These are phyloP conservation scores for Trichomonas vaginalis DNA, from an alignment of 208 protist genomes.

Conservation along the genomic window DNA sequence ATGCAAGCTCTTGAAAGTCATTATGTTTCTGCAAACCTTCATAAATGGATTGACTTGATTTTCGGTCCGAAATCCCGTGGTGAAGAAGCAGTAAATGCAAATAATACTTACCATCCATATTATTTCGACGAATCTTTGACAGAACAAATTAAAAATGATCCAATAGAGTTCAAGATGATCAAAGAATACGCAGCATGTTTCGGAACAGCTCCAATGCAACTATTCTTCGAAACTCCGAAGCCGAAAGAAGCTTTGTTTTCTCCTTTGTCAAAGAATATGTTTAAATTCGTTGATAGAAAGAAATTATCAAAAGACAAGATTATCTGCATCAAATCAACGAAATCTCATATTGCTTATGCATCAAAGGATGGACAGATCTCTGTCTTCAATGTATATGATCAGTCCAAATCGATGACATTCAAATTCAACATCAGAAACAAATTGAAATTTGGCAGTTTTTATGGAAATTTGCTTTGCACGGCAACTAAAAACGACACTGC, in stretches of 20 bases:
- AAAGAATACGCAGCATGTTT: background rate
- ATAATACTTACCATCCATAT: background rate
- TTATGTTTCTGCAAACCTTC: slow-evolving; percentile 38
- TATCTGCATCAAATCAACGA: background rate
- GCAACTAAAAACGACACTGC: background rate
- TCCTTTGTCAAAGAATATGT: background rate
- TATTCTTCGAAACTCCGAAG: background rate
- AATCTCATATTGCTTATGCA: background rate
- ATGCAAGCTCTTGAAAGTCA: slow-evolving; percentile 43
- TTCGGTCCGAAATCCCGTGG: slow-evolving; percentile 48
- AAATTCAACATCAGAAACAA: background rate
- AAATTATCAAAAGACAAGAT: background rate
- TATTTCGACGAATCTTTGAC: background rate
- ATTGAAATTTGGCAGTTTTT: background rate
- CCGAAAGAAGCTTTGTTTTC: background rate
- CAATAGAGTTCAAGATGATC: background rate
- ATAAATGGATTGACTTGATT: slow-evolving; percentile 53
- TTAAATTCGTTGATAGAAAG: background rate
- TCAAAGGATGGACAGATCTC: background rate
- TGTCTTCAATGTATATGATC: background rate
- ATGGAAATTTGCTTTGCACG: background rate
- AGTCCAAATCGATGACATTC: background rate
- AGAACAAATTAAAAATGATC: background rate
- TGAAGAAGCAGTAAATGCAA: background rate
- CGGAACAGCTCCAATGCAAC: background rate